Base-by-base conservation (phyloP, 768 basidiomycete genomes). In the Rhodotorula graminis region DNA sequence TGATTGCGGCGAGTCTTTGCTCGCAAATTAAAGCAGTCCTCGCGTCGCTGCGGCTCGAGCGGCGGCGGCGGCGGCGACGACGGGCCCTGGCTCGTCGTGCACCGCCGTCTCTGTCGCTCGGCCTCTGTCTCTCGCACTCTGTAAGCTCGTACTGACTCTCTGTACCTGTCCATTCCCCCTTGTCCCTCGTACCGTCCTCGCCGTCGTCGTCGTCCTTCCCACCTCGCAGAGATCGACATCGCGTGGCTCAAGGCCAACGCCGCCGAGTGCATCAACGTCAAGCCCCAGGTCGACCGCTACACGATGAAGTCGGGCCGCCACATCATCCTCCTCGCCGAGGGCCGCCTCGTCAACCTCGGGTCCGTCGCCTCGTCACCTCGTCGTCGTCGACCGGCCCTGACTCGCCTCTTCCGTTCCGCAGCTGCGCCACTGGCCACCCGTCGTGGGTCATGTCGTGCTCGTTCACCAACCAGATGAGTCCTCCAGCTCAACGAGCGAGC, bases 381-480 rank as follows among this genome's bases (percentile, higher is more conserved):
- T 46, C 44, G 44, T 46, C 44, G 29, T 5, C 14, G 15, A 55
- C 21, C n/a, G 29, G 27, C 21, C 2, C 9, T 29, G 12, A 55
- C 27, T 9, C 15, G 8, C 57, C 40, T 47, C 16, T 58, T 42
- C 37, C n/a, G 53, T 4, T 16, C 25, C 27, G 63, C 63, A 90
- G 89, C 66, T 98, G 95, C 82, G 95, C 93, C 53, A 98, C 95
- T 77, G 95, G 95, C 69, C 95, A 99, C 83, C 95, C 96, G 49
- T 98, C 95, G 57, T 97, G 94, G 83, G 96, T 99, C 84, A 99
- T 99, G 96, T 98, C 95, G 27, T 98, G 94, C 86, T 99, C 96
- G 56, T 99, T 99, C 86, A 84, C 92, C 81, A 99, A 99, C 87
- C 96, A 99, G 83, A 14, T 46, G 18, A 6, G 44, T 46, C 37